Evolutionary conservation across 2,329 filamentous ascomycete species (phyloP), one percentile per base, ranked within the genome.

Genomic region (Fusarium longipes): DNA sequence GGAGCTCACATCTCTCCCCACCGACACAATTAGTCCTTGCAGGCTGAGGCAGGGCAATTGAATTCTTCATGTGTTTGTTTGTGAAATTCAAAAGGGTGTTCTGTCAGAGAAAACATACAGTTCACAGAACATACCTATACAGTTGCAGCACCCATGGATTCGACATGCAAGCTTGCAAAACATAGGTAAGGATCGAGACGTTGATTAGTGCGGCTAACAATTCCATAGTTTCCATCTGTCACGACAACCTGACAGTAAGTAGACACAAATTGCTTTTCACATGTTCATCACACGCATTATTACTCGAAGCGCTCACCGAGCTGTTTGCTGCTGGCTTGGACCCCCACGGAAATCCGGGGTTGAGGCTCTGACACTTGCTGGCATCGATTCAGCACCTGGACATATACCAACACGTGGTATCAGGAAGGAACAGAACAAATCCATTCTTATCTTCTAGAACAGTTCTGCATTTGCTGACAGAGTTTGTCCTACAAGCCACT

Each of bases 301-400:
- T 67, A 47, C 62, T 67, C 50, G 56, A 70, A 63, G 27, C 24
- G 33, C 52, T 71, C 68, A 71, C 68, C 68, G 57, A 68, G 44
- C 45, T 59, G 22, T 29, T 29, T 12, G 40, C 40, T 18, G 39
- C 42, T 51, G 38, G 42, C 43, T 38, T 51, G 27, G 25, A 10
- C 30, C 57, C 65, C 57, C 62, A 69, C 65, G 9, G 22, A 55
- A 51, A 53, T 39, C 20, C 27, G 51, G 52, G 20, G 58, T 38
- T 67, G 64, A 67, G 57, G 51, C 63, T 66, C 62, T 62, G 35
- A 9, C 32, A 35, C 12, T 22, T 24, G 20, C 5, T 25, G 12
- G 20, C 17, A 17, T 43, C 17, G 11, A 27, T 36, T 48, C 45
- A 36, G 22, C 22, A 18, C 32, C 20, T 48, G 18, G 38, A 38